Evolutionary conservation across 306 rosid genomes (phyloP), one percentile per base, ranked within the genome.

Genomic region (Sechiopsis laciniata): DNA sequence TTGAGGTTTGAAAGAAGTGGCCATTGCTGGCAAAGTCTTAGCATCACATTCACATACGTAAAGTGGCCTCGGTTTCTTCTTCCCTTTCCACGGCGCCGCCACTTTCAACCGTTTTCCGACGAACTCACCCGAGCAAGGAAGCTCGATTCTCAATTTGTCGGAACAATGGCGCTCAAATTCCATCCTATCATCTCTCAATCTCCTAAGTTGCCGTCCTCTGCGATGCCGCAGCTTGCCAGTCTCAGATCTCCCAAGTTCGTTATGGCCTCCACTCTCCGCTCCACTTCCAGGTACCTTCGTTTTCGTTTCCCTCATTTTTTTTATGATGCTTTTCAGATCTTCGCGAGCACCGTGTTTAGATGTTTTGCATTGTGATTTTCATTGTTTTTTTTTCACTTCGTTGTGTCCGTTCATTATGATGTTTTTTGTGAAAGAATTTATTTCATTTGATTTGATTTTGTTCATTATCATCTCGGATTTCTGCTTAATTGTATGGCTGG

Each of bases 211-310:
- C 46, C 84, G 14, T 58, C 90, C 73, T 79, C 86, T 72, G 68
- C 84, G 21, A 87, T 83, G 35, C 95, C 90, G 0, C 88, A 82
- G 61, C 85, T 85, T 83, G 82, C 95, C 15, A 80, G 82, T 37
- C 79, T 84, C 92, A 88, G 95, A 89, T 89, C 97, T 84, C 90
- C 95, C 66, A 81, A 81, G 80, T 88, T 88, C 88, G 40, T 80
- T 75, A 88, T 89, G 96, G 96, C 95, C 26, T 92, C 97, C 81
- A 85, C 95, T 20, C 96, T 91, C 54, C 85, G 85, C 56, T 83
- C 97, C 52, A 90, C 85, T 78, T 37, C 91, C 84, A 83, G 78
- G 97, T 89, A 74, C 55, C 83, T 62, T 78, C 55, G 3, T 37
- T 55, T 37, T 63, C 61, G 46, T 62, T 74, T 76, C 26, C 61